Percentiles rank a stretch among this genome's conserved stretches.
Conservation (phyloP, 768 basidiomycete species). For the Lactarius sp. region DNA sequence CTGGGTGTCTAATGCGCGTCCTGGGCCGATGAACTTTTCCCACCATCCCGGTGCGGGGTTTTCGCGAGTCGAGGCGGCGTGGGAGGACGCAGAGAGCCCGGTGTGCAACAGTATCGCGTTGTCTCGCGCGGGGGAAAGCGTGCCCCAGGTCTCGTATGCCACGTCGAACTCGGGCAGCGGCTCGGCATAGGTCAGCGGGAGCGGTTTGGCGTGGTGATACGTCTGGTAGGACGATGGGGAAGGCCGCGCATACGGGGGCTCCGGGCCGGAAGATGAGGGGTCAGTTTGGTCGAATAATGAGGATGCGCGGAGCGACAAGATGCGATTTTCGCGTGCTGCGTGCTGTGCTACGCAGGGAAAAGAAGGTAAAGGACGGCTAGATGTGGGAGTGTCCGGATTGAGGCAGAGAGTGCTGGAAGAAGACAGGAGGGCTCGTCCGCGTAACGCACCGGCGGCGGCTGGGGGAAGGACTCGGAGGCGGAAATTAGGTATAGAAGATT, state of each 20-base stretch:
- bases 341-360: slow-evolving; percentile 85
- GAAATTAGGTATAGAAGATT: neutral
- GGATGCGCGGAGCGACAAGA: slow-evolving; percentile 32
- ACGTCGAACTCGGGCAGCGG: slow-evolving; percentile 71
- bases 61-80: slow-evolving; percentile 74
- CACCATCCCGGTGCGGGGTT: slow-evolving; percentile 94
- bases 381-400: neutral
- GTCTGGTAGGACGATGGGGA: slow-evolving; percentile 66
- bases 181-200: slow-evolving; percentile 56
- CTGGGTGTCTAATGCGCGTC: slow-evolving; percentile 88
- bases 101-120: slow-evolving; percentile 96
- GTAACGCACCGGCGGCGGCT: neutral
- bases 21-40: slow-evolving; percentile 97
- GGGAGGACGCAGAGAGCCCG: slow-evolving; percentile 92
- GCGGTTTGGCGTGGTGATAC: slow-evolving; percentile 56
- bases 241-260: slow-evolving; percentile 78
- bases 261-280: slow-evolving; percentile 56
- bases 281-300: slow-evolving; percentile 6
- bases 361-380: slow-evolving; percentile 26
- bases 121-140: slow-evolving; percentile 65
- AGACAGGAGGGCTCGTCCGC: neutral
- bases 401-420: neutral
- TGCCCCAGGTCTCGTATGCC: slow-evolving; percentile 98
- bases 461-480: neutral
- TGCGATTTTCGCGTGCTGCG: slow-evolving; percentile 57